Evolutionary conservation across 176 grass and related monocot species (phyloP).

Genomic region (Eleusine coracana): DNA sequence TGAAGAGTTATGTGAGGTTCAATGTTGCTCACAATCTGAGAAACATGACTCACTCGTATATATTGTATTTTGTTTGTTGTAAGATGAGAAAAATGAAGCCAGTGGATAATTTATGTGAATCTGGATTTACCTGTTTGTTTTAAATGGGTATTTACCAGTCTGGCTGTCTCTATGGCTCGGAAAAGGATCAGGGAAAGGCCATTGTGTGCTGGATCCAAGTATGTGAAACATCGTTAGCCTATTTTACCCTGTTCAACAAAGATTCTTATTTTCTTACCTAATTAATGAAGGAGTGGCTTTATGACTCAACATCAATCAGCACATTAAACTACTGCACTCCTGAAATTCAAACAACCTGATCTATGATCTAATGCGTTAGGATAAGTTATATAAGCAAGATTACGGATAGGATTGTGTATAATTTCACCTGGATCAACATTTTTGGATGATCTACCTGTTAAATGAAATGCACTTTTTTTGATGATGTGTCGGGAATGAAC

Average conservation of each 20-base stretch:
- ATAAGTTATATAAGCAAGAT: background rate
- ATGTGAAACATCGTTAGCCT: background rate
- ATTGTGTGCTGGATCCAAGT: background rate
- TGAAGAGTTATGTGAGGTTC: slow-evolving; percentile 15
- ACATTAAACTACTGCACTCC: background rate
- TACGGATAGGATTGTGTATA: background rate
- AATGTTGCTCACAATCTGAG: slow-evolving; percentile 36
- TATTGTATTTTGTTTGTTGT: background rate
- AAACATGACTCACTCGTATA: slow-evolving; percentile 26
- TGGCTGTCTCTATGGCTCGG: background rate
- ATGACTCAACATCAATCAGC: background rate
- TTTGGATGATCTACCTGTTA: background rate
- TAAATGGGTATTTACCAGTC: background rate
- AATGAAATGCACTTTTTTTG: background rate
- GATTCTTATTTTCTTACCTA: background rate
- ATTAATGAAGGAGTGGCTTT: background rate
- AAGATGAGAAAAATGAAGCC: slow-evolving; percentile 20
- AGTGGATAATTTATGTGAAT: background rate
- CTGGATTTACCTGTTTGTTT: background rate
- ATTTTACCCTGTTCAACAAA: background rate
- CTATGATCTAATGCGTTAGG: background rate
- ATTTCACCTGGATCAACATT: background rate
- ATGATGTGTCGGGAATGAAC: background rate
- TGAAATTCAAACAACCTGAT: background rate
- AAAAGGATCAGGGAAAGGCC: slow-evolving; percentile 25